phyloP scores from a whole-genome alignment of 495 filamentous ascomycete genomes.

The Tuber aestivum region DNA sequence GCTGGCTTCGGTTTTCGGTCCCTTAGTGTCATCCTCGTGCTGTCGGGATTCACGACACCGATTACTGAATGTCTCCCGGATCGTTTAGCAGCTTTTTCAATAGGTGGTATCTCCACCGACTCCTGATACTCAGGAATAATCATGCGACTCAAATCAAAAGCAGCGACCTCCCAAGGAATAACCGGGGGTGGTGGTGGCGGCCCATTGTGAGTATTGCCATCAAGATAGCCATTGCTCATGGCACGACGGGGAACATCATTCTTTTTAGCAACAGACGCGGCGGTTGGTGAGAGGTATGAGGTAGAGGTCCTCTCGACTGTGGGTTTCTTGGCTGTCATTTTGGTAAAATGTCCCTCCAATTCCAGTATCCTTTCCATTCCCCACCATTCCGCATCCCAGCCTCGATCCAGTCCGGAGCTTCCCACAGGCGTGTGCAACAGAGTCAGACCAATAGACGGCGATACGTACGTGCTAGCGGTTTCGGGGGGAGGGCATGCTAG shows the following conservation, averaged over 20 bases:
- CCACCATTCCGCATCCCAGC: constrained; percentile 42
- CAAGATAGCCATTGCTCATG: constrained; percentile 26
- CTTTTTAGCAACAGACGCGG: constrained; percentile 55
- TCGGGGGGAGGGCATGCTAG: constrained; percentile 54
- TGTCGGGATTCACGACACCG: constrained; percentile 45
- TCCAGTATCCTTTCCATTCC: constrained; percentile 27
- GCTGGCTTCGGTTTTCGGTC: constrained; percentile 58
- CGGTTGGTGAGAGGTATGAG: constrained; percentile 70
- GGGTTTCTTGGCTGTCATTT: constrained; percentile 46
- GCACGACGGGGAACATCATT: constrained; percentile 45
- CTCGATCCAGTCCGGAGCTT: constrained; percentile 23
- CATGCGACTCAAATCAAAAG: constrained; percentile 72
- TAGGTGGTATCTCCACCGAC: constrained; percentile 43
- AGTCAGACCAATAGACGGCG: constrained; percentile 48
- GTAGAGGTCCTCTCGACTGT: constrained; percentile 69
- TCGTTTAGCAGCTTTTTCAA: constrained; percentile 59
- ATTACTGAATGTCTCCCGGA: constrained; percentile 51
- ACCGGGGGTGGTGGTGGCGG: constrained; percentile 56
- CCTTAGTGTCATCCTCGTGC: constrained; percentile 64
- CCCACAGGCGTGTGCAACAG: constrained; percentile 50
- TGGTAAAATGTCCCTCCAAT: constrained; percentile 30
- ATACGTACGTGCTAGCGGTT: constrained; percentile 44
- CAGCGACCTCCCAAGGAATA: constrained; percentile 77
- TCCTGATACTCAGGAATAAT: constrained; percentile 59
- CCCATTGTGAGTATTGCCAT: constrained; percentile 38